A percentile compares a stretch with the other conserved stretches of the same genome.
phyloP scores from a whole-genome alignment of 768 basidiomycete species.

The Rhodotorula babjevae region DNA sequence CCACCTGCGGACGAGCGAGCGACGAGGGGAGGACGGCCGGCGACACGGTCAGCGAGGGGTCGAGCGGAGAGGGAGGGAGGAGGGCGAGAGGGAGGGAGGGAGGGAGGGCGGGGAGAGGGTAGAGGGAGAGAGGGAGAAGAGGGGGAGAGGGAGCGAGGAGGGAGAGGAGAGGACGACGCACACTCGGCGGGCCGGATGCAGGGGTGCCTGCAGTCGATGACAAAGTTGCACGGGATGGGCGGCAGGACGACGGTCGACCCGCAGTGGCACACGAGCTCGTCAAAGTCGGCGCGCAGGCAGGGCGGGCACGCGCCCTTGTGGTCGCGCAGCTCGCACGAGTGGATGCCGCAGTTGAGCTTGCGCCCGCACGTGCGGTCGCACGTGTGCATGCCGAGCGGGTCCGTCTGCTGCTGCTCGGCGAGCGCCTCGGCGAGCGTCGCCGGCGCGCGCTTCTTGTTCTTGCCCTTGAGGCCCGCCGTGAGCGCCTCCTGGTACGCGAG shows the following conservation, averaged over 20 bases:
- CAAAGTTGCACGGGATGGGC: constrained; percentile 80
- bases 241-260: constrained; percentile 81
- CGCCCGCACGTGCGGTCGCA: constrained; percentile 42
- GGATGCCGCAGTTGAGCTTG: constrained; percentile 43
- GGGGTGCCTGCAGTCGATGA: constrained; percentile 70
- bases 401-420: constrained; percentile 52
- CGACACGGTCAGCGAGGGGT: not conserved
- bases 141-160: not conserved
- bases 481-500: constrained; percentile 61
- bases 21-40: not conserved
- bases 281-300: constrained; percentile 83
- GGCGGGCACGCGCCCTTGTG: constrained; percentile 63
- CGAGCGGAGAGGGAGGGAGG: not conserved
- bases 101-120: not conserved
- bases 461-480: constrained; percentile 53
- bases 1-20: constrained; percentile 49
- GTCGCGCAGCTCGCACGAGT: constrained; percentile 72
- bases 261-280: constrained; percentile 83
- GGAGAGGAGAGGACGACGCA: not conserved
- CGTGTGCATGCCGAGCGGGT: constrained; percentile 47
- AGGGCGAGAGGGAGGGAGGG: not conserved
- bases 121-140: not conserved
- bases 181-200: constrained; percentile 71
- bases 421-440: constrained; percentile 43
- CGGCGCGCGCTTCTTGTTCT: constrained; percentile 57